Evolutionary conservation across 768 basidiomycete species (phyloP), one percentile per base, ranked within the genome.

Genomic region (Russula sp.): DNA sequence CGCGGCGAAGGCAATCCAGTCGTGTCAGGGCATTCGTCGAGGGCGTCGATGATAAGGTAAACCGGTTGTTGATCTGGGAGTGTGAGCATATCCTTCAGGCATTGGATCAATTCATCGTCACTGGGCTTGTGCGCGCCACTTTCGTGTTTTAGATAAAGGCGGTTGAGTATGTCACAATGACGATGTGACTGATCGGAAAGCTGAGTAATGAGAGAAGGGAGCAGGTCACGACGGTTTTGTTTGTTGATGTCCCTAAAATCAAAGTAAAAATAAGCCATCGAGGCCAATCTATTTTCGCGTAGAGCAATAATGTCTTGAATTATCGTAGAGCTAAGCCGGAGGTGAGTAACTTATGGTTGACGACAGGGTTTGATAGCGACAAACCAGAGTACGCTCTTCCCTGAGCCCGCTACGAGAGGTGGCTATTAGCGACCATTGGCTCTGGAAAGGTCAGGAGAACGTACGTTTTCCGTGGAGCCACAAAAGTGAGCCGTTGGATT

Each of bases 401-500:
- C 55, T 0, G 55, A 56, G 1, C 55, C 55, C 7, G 55, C 55
- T 56, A 28, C 9, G 9, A 28, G 26, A 28, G 24, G 16, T 32
- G 32, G 32, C 2, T 20, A 18, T 52, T 3, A 20, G 51, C 18
- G 10, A 10, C 3, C 9, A 9, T 32, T 1, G 7, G 16, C 10
- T 8, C 9, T 3, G 4, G 38, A n/a, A 26, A 6, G 8, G 26
- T 18, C 28, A 28, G 16, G 4, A 10, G 26, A 11, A 42, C 55
- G 4, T 28, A 42, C 55, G 55, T 24, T 56, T 56, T 11, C 55
- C 55, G 18, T 42, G 55, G 18, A 56, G 7, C 55, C 55, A 56
- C 9, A 56, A 42, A 18, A 56, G 38, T 4, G 55, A 56, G 9
- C 22, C 13, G 13, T 13, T 16, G 3, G 55, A 42, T 24, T 56